Percentiles rank a stretch among this genome's conserved stretches.
Conservation (phyloP, 176 grass and related monocot genomes). For the Chrysopogon serrulatus region DNA sequence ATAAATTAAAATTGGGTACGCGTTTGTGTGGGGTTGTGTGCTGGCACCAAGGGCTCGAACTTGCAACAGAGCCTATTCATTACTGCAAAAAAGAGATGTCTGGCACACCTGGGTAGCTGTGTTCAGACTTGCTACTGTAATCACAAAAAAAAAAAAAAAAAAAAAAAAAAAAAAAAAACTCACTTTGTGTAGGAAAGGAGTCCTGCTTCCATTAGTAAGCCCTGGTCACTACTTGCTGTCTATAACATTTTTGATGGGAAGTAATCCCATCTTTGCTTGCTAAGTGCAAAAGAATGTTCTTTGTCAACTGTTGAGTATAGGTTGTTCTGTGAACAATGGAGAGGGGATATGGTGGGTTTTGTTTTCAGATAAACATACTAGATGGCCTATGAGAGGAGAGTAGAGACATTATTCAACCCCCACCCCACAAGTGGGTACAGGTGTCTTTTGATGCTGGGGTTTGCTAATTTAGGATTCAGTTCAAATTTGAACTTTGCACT, state of each 20-base stretch:
- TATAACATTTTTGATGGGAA: neutral
- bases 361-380: neutral
- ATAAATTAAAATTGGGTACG: neutral
- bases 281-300: neutral
- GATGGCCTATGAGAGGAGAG: neutral
- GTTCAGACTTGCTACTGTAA: neutral
- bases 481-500: neutral
- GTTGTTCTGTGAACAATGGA: neutral
- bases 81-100: neutral
- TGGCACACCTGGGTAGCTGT: neutral
- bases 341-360: neutral
- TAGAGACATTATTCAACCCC: neutral
- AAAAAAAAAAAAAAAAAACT: too few species aligned
- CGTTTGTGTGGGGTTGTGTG: neutral
- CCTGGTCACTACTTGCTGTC: neutral
- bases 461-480: neutral
- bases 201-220: neutral
- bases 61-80: neutral
- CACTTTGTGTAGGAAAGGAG: neutral
- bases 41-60: neutral
- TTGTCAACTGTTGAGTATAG: neutral
- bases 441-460: neutral
- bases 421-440: accelerated
- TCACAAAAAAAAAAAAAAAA: neutral
- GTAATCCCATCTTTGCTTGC: neutral